Base-by-base conservation (phyloP, 768 basidiomycete species). In the Galerina marginata region DNA sequence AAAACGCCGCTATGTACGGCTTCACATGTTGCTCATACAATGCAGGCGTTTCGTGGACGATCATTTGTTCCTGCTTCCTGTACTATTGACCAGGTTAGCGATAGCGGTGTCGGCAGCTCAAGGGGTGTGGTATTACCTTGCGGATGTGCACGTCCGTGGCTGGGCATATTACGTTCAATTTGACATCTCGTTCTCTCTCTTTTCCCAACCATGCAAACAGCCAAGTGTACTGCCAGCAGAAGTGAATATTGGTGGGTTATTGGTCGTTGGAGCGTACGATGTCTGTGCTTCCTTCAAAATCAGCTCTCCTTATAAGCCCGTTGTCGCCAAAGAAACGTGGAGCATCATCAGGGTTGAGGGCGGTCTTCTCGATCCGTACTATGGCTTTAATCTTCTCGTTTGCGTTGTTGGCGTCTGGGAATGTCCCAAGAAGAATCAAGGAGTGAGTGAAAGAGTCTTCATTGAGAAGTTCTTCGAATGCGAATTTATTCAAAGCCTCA, bases 141-240 rank as follows among this genome's bases (percentile, higher is more conserved):
- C 82, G 83, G 59, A 99, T 88, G 69, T 99, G 95, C 3, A 88
- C 85, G 7, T 95, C 91, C 0, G 94, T 98, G 1, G 94, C 94
- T 14, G 96, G 96, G 62, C 83, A 91, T 53, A 97, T 89, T 15
- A 95, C 78, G 61, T 87, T 91, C 64, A 99, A 83, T 75, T 93
- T 93, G 59, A 95, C 77, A 65, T 97, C 95, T 2, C 78, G 64
- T 58, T 79, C 77, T 55, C 80, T 71, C 7, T 74, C 65, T 16
- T 76, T 71, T 33, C 75, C 72, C 26, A 92, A 69, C 88, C 90
- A 94, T 2, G 82, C 93, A 59, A 90, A 85, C 37, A 88, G 72
- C 89, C 92, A 95, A 12, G 87, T 81, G 74, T 96, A 96, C 93
- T 95, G 65, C 9, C 49, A 64, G 42, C 10, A 54, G 14, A 33